Percentiles rank a stretch among this genome's conserved stretches.
Evolutionary conservation across 2,329 filamentous ascomycete genomes (phyloP).

Genomic region (Aspergillus alliaceus): DNA sequence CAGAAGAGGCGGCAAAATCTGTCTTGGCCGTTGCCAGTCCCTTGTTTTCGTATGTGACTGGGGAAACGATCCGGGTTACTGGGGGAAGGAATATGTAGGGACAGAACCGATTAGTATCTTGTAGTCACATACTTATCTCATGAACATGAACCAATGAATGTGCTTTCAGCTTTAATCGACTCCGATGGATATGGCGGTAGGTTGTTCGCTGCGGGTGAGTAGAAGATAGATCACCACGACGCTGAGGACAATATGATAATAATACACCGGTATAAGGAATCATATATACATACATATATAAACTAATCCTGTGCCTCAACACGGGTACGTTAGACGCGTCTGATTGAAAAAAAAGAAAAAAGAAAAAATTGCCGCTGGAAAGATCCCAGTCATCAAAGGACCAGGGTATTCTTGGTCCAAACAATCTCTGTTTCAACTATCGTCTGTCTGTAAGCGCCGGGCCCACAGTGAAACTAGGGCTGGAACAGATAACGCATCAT

Average conservation of each 20-base stretch:
- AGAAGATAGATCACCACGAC: neutral
- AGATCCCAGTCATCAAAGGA: neutral
- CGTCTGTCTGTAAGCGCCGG: neutral
- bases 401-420: neutral
- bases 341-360: neutral
- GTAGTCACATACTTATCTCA: neutral
- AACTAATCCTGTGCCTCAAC: neutral
- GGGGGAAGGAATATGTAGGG: constrained; percentile 66
- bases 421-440: constrained; percentile 1
- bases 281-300: neutral
- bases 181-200: neutral
- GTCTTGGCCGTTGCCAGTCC: constrained; percentile 79
- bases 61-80: constrained; percentile 84
- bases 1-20: constrained; percentile 76
- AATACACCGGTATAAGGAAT: neutral
- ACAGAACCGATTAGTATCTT: neutral
- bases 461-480: neutral
- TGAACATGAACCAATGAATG: neutral
- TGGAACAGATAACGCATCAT: neutral
- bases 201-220: neutral
- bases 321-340: neutral
- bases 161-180: neutral
- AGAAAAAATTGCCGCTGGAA: neutral
- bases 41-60: constrained; percentile 78
- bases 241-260: neutral